Conservation (phyloP, 2,329 filamentous ascomycete genomes). For the Allantophomopsis cytisporea region DNA sequence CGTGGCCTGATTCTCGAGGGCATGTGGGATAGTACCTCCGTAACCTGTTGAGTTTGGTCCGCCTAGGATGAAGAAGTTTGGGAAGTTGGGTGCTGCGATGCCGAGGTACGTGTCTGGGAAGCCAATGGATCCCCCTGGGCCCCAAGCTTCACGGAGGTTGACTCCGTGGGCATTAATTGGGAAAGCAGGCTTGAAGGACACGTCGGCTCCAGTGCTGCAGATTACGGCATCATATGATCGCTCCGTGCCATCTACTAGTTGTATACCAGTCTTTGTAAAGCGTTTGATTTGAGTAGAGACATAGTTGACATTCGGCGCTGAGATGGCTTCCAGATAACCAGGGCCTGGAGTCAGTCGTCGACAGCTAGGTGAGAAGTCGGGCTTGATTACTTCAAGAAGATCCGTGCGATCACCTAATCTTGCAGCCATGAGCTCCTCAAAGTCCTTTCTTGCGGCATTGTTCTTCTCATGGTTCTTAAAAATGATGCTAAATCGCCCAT, state of each 20-base stretch:
- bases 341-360: constrained; percentile 29
- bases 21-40: constrained; percentile 52
- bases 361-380: constrained; percentile 28
- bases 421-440: constrained; percentile 35
- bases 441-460: constrained; percentile 28
- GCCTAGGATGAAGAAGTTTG: constrained; percentile 3
- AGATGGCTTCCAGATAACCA: constrained; percentile 31
- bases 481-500: constrained; percentile 30
- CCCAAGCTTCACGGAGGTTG: constrained; percentile 28
- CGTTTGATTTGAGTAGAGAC: constrained; percentile 19
- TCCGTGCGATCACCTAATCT: constrained; percentile 39
- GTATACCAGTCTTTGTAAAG: constrained; percentile 19
- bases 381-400: constrained; percentile 39
- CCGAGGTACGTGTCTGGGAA: constrained; percentile 5
- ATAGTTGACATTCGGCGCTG: constrained; percentile 25
- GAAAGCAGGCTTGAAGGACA: constrained; percentile 2
- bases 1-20: constrained; percentile 47
- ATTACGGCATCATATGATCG: constrained; percentile 13
- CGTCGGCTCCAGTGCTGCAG: constrained; percentile 15
- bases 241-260: constrained; percentile 10
- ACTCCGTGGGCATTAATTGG: constrained; percentile 1
- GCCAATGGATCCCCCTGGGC: constrained; percentile 27
- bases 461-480: constrained; percentile 39
- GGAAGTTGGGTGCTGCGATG: constrained; percentile 2
- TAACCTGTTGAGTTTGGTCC: constrained; percentile 25